These are phyloP conservation scores for Acacia confusa DNA, from an alignment of 306 rosid genomes.

Conservation along the genomic window DNA sequence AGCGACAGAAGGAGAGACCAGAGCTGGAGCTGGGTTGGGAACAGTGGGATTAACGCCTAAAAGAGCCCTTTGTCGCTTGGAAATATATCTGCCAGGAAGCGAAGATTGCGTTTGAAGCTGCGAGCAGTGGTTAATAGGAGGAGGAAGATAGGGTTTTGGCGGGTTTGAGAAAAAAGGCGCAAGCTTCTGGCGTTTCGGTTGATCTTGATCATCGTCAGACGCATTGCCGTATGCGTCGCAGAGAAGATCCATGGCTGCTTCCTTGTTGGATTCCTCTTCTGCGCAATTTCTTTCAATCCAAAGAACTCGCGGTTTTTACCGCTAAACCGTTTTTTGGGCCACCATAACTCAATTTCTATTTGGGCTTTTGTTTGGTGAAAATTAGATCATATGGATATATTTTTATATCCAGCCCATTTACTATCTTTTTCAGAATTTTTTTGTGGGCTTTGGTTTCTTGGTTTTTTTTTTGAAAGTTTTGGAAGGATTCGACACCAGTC, in stretches of 20 bases:
- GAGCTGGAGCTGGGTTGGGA: constrained; percentile 27
- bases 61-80: constrained; percentile 77
- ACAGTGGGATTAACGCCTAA: constrained; percentile 27
- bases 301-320: not conserved
- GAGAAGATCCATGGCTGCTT: constrained; percentile 60
- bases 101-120: constrained; percentile 30
- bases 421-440: too few species aligned
- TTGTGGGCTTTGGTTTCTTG: not conserved
- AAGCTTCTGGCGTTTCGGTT: constrained; percentile 32
- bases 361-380: too few species aligned
- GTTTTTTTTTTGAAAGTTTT: not conserved
- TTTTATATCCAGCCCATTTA: not conserved
- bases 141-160: constrained; percentile 38
- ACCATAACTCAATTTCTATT: too few species aligned
- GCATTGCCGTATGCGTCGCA: constrained; percentile 47
- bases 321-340: too few species aligned
- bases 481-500: too few species aligned
- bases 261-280: not conserved
- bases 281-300: not conserved
- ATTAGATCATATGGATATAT: not conserved
- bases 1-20: constrained; percentile 33
- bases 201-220: constrained; percentile 52
- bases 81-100: constrained; percentile 69
- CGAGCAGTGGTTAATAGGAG: not conserved
- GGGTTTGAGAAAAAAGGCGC: not conserved